These are phyloP conservation scores for Immersiella caudata DNA, from an alignment of 495 filamentous ascomycete species.

Conservation along the genomic window DNA sequence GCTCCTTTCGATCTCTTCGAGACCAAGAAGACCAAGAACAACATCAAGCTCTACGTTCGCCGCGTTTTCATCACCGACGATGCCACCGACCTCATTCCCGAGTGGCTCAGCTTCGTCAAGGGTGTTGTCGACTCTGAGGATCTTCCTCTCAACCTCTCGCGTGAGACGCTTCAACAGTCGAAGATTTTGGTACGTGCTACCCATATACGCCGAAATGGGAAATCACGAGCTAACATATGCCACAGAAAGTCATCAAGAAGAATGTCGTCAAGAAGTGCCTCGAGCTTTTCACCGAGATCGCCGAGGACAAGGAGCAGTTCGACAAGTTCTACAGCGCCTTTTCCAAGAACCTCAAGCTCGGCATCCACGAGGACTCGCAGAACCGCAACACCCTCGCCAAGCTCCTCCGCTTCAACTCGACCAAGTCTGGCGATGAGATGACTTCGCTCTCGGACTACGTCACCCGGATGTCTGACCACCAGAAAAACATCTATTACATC, in stretches of 20 bases:
- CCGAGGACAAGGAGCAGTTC: constrained; percentile 99
- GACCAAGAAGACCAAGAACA: constrained; percentile 99
- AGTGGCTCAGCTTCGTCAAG: constrained; percentile 99
- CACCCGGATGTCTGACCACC: constrained; percentile 98
- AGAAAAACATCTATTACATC: constrained; percentile 99
- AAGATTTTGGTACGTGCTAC: too few relatives aligned
- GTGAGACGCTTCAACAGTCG: constrained; percentile 99
- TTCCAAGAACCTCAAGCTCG: constrained; percentile 99
- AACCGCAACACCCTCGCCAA: constrained; percentile 93
- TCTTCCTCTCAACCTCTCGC: constrained; percentile 96
- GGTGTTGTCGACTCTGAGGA: constrained; percentile 99
- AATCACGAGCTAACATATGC: too few relatives aligned
- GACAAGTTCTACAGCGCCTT: constrained; percentile 99
- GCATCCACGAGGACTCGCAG: constrained; percentile 99
- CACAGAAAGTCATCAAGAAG: constrained; percentile 99
- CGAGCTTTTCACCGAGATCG: constrained; percentile 97
- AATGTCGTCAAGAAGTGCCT: constrained; percentile 99
- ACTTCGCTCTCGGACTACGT: constrained; percentile 96
- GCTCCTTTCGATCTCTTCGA: constrained; percentile 99
- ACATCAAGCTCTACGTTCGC: constrained; percentile 99
- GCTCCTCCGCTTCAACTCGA: constrained; percentile 98
- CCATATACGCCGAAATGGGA: too few relatives aligned
- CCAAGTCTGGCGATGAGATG: constrained; percentile 94
- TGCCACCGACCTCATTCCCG: constrained; percentile 96
- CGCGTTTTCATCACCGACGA: constrained; percentile 99